Conservation (phyloP, 768 basidiomycete species). For the Lactarius indigo region DNA sequence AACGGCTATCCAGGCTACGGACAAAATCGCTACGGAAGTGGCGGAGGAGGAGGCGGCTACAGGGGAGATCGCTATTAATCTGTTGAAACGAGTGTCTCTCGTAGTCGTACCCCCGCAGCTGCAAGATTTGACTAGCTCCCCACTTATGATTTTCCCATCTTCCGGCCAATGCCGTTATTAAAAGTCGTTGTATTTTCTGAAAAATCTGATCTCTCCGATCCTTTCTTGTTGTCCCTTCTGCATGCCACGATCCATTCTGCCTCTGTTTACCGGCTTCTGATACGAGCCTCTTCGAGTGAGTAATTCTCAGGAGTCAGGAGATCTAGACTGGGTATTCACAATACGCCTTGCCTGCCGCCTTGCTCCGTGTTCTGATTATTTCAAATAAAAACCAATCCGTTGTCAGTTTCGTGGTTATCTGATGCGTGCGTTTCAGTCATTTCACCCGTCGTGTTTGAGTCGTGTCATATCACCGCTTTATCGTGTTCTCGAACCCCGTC, state of each 20-base stretch:
- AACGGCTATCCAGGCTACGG: conserved; percentile 22
- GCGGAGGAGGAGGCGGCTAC: conserved; percentile 3
- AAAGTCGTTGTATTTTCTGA: not conserved
- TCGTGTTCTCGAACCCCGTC: no score
- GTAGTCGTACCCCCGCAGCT: not conserved
- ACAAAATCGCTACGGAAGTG: conserved; percentile 18
- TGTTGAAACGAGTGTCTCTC: not conserved
- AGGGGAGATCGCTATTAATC: not conserved
- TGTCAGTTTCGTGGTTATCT: not conserved
- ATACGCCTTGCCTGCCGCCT: no score
- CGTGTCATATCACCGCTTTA: no score
- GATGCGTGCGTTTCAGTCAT: not conserved
- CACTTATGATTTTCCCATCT: not conserved
- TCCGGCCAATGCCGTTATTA: not conserved
- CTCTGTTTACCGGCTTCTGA: not conserved
- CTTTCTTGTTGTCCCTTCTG: not conserved
- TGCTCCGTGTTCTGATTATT: no score
- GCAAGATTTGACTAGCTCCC: not conserved
- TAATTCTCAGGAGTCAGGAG: no score
- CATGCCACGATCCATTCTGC: not conserved
- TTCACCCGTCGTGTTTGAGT: no score
- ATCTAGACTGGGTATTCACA: not conserved
- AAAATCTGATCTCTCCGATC: not conserved
- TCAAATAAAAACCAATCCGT: no score
- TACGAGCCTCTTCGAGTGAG: no score